A percentile compares a stretch with the other conserved stretches of the same genome.
phyloP scores from a whole-genome alignment of 108 stramenopile genomes.

The Pinguiococcus pyrenoidosus region DNA sequence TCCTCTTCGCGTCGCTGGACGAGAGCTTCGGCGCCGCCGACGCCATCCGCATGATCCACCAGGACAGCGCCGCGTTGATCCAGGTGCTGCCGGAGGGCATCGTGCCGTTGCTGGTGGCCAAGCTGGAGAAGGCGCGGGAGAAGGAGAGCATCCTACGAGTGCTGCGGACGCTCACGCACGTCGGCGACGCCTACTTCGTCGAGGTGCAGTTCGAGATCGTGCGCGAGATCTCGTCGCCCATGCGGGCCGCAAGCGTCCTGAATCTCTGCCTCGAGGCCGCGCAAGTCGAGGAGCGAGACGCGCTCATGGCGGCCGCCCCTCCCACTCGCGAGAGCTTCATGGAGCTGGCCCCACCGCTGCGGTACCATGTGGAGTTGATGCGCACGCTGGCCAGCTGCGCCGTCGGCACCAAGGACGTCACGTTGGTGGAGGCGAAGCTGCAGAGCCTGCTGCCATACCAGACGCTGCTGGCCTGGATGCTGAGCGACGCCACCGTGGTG shows the following conservation, averaged over 20 bases:
- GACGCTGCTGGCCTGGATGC: conserved; percentile 3
- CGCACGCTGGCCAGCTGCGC: conserved; percentile 14
- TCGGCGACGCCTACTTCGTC: conserved; percentile 13
- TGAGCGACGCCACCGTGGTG: background rate
- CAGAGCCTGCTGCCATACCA: conserved; percentile 11
- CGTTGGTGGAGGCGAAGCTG: conserved; percentile 22
- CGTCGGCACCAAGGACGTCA: conserved; percentile 12
- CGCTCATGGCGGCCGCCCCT: background rate
- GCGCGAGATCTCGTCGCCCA: background rate
- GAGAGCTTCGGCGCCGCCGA: background rate
- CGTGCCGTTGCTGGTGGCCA: conserved; percentile 9
- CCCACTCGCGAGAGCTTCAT: background rate
- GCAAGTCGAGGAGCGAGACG: background rate
- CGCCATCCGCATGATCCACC: conserved; percentile 14
- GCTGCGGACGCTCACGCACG: too few species aligned
- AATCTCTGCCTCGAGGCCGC: background rate
- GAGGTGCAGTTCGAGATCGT: conserved; percentile 13
- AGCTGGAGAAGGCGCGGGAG: too few species aligned
- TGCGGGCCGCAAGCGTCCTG: background rate
- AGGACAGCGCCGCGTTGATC: conserved; percentile 8
- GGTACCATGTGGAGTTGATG: conserved; percentile 12
- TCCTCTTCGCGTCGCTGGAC: conserved; percentile 17
- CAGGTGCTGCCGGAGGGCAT: conserved; percentile 6
- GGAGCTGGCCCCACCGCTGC: conserved; percentile 2
- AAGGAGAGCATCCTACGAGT: too few species aligned